Percentiles rank a stretch among this genome's conserved stretches.
These are phyloP conservation scores for Fusarium praegraminearum DNA, from an alignment of 2,329 filamentous ascomycete genomes.

Conservation along the genomic window DNA sequence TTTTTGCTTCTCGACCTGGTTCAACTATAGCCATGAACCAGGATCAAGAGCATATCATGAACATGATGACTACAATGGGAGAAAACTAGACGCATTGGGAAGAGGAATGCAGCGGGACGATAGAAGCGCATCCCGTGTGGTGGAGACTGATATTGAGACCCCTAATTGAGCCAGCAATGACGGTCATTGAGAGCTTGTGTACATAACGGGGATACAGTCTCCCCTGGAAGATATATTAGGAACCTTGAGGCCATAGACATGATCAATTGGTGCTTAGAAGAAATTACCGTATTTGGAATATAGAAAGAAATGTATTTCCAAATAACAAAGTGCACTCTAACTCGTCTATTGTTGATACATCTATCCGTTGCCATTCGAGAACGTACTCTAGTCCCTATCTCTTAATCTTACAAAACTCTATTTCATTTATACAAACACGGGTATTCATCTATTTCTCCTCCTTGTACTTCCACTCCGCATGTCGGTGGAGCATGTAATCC, in stretches of 20 bases:
- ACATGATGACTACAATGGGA: slow-evolving; percentile 40
- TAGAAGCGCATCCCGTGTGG: slow-evolving; percentile 40
- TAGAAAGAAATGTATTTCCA: slow-evolving; percentile 38
- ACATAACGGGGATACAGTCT: slow-evolving; percentile 38
- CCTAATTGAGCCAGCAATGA: slow-evolving; percentile 46
- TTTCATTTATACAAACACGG: slow-evolving; percentile 25
- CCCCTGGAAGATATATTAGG: slow-evolving; percentile 34
- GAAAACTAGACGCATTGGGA: slow-evolving; percentile 47
- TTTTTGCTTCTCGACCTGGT: slow-evolving; percentile 31
- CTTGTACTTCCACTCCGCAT: slow-evolving; percentile 66
- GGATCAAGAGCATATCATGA: slow-evolving; percentile 37
- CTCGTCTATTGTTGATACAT: neutral
- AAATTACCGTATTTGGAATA: slow-evolving; percentile 40
- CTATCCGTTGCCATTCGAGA: neutral
- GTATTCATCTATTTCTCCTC: slow-evolving; percentile 44
- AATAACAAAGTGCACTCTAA: neutral
- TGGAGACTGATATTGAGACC: slow-evolving; percentile 36
- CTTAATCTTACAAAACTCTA: slow-evolving; percentile 22
- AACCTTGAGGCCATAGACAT: slow-evolving; percentile 42
- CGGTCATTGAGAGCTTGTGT: slow-evolving; percentile 42
- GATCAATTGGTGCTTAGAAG: slow-evolving; percentile 38
- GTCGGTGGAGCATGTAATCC: slow-evolving; percentile 66
- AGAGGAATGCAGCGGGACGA: slow-evolving; percentile 42
- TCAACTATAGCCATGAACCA: slow-evolving; percentile 21
- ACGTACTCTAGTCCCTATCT: neutral